Percentiles rank a stretch among this genome's conserved stretches.
These are phyloP conservation scores for Hyaloraphidium curvatum DNA, from an alignment of 192 early-diverging fungal species.

Conservation along the genomic window DNA sequence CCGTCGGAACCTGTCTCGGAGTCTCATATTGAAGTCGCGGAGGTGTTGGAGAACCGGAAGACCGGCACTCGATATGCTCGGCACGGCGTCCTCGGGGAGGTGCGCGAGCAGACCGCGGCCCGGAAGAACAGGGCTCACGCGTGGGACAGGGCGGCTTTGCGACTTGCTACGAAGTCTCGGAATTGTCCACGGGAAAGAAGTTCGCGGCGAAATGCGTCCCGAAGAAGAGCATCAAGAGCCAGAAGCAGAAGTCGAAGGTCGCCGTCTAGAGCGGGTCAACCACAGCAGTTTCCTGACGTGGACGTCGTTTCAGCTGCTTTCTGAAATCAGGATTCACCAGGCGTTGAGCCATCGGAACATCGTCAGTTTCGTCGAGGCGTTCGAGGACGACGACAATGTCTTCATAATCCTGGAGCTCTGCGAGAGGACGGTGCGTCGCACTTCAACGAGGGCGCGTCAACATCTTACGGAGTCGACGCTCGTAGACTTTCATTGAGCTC, in stretches of 20 bases:
- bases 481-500: slow-evolving; percentile 76
- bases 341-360: slow-evolving; percentile 53
- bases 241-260: slow-evolving; percentile 31
- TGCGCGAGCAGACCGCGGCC: slow-evolving; percentile 5
- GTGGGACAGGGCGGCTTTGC: slow-evolving; percentile 70
- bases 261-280: slow-evolving; percentile 1
- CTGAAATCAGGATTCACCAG: slow-evolving; percentile 63
- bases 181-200: slow-evolving; percentile 17
- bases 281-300: slow-evolving; percentile 26
- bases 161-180: slow-evolving; percentile 53
- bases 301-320: slow-evolving; percentile 3
- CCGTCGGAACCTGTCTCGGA: too few relatives aligned
- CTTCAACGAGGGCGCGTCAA: not conserved
- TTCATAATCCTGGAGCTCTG: slow-evolving; percentile 89
- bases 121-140: not conserved
- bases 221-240: slow-evolving; percentile 24
- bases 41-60: slow-evolving; percentile 17
- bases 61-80: slow-evolving; percentile 12
- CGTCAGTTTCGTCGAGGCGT: slow-evolving; percentile 56
- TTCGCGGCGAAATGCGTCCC: slow-evolving; percentile 50
- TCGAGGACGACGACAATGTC: slow-evolving; percentile 72
- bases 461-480: too few relatives aligned
- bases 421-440: slow-evolving; percentile 44
- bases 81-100: slow-evolving; percentile 28
- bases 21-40: too few relatives aligned